Conservation (phyloP, 768 basidiomycete genomes). For the Harrya chromipes region DNA sequence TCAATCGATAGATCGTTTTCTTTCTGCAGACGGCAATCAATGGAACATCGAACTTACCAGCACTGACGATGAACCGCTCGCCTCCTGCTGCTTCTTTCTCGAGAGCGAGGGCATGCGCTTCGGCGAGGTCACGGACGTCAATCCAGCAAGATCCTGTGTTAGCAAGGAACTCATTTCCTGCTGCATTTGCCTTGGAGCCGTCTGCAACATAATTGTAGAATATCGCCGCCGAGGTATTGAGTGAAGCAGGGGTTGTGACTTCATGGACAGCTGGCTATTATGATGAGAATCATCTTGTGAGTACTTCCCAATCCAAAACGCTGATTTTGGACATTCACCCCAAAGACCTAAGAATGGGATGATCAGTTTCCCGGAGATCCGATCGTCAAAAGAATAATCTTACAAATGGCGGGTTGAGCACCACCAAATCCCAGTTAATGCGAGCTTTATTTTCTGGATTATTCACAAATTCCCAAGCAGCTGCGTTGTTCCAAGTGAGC, state of each 20-base stretch:
- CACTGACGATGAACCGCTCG: constrained; percentile 53
- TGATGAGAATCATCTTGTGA: background rate
- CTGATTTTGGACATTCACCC: constrained; percentile 13
- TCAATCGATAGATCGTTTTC: background rate
- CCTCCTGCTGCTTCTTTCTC: constrained; percentile 50
- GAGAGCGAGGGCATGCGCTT: constrained; percentile 52
- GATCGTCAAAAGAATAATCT: constrained; percentile 5
- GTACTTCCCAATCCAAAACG: background rate
- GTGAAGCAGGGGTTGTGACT: constrained; percentile 28
- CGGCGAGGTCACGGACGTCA: constrained; percentile 55
- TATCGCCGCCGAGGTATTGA: constrained; percentile 39
- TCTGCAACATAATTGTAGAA: constrained; percentile 36
- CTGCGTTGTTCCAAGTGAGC: constrained; percentile 16
- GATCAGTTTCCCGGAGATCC: background rate
- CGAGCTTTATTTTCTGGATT: constrained; percentile 27
- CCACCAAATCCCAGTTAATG: constrained; percentile 38
- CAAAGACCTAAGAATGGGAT: constrained; percentile 23
- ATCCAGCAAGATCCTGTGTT: constrained; percentile 35
- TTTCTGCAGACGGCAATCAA: no score
- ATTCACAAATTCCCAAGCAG: constrained; percentile 48
- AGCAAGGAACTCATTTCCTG: constrained; percentile 24
- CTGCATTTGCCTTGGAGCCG: constrained; percentile 15
- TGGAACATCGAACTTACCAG: constrained; percentile 17
- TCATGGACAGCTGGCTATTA: constrained; percentile 44
- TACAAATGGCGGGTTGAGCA: constrained; percentile 40